Conservation (phyloP, 257 asterid genomes). For the Nicotiana noctiflora region DNA sequence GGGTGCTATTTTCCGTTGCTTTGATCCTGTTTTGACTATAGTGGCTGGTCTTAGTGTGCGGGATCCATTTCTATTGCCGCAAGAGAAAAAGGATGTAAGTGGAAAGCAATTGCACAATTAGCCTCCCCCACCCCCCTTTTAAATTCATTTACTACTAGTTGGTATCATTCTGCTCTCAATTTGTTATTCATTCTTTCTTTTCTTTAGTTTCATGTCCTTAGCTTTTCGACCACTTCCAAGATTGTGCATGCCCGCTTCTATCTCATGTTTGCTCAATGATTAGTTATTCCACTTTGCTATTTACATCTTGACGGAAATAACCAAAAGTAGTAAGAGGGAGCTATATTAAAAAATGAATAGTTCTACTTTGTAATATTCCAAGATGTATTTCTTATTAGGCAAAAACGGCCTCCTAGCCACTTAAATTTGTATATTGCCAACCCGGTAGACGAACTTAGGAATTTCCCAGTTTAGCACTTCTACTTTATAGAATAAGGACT, state of each 20-base stretch:
- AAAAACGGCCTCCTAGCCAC: no score
- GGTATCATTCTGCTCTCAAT: constrained; percentile 5
- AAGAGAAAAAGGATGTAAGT: constrained; percentile 94
- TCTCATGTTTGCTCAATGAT: background rate
- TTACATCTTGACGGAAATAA: background rate
- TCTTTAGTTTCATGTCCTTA: constrained; percentile 8
- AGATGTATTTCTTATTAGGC: background rate
- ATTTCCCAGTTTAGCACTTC: no score
- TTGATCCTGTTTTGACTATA: constrained; percentile 87
- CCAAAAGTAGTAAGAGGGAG: background rate
- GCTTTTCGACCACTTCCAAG: background rate
- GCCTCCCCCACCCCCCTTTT: background rate
- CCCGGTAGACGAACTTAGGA: no score
- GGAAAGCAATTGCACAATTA: background rate
- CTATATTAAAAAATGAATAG: background rate
- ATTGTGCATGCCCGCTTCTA: background rate
- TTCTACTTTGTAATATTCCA: background rate
- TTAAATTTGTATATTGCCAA: no score
- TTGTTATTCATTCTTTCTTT: background rate
- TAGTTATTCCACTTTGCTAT: background rate
- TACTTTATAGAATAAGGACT: no score
- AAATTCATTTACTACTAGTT: background rate
- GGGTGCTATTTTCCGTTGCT: constrained; percentile 90
- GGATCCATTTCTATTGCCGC: constrained; percentile 98
- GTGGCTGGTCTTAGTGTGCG: constrained; percentile 94